Conservation (phyloP, 768 basidiomycete genomes). For the Pleurotus eryngii region DNA sequence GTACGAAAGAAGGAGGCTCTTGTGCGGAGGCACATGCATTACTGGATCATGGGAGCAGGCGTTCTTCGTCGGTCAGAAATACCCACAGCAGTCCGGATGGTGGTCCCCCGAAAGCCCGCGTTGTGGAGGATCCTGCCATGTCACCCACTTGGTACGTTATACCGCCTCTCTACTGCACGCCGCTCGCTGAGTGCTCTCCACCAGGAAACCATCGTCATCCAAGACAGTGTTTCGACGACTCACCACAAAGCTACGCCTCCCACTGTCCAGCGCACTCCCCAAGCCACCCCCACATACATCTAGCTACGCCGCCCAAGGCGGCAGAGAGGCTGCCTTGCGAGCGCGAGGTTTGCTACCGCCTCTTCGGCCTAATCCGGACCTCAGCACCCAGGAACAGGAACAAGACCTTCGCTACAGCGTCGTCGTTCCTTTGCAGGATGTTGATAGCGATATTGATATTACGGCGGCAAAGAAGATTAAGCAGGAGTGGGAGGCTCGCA, state of each 20-base stretch:
- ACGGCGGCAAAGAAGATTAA: slow-evolving; percentile 54
- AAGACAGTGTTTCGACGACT: slow-evolving; percentile 29
- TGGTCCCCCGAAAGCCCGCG: too few relatives aligned
- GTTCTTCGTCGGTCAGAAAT: neutral
- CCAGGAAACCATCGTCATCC: neutral
- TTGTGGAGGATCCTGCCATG: neutral
- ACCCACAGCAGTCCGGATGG: neutral
- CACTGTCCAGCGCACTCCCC: slow-evolving; percentile 11
- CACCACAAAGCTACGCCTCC: slow-evolving; percentile 23
- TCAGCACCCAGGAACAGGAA: slow-evolving; percentile 37
- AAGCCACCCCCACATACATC: slow-evolving; percentile 13
- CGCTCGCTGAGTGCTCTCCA: neutral
- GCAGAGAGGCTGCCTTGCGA: slow-evolving; percentile 55
- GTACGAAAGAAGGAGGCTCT: neutral
- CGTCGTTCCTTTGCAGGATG: slow-evolving; percentile 15
- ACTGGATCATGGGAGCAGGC: neutral
- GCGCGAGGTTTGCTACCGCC: slow-evolving; percentile 58
- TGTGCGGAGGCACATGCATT: neutral
- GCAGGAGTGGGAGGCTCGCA: slow-evolving; percentile 48
- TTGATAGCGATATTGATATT: slow-evolving; percentile 14
- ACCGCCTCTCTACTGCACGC: neutral
- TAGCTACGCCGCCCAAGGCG: slow-evolving; percentile 28
- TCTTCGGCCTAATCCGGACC: slow-evolving; percentile 36
- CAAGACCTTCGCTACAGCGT: slow-evolving; percentile 34
- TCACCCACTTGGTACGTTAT: neutral